A percentile compares a stretch with the other conserved stretches of the same genome.
These are phyloP conservation scores for Thecaphora thlaspeos DNA, from an alignment of 1,284 basidiomycete species.

Conservation along the genomic window DNA sequence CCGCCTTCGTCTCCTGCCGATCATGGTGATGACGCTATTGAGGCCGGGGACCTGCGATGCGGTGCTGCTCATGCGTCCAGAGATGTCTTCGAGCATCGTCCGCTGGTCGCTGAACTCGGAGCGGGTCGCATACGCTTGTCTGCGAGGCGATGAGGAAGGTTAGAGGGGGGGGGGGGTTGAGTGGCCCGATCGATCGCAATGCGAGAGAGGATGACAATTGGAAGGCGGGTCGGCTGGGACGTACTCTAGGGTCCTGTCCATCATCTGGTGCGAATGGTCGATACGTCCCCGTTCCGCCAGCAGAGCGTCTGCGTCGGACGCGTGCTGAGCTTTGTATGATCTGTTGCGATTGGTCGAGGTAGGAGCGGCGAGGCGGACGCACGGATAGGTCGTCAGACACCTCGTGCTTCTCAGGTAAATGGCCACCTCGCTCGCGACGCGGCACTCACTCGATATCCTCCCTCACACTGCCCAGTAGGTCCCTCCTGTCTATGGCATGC, in stretches of 20 bases:
- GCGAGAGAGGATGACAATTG: background rate
- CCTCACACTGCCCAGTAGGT: constrained; percentile 83
- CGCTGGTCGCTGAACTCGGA: constrained; percentile 87
- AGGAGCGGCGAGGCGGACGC: too few species aligned
- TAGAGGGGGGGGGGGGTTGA: background rate
- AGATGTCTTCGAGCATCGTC: constrained; percentile 71
- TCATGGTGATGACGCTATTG: constrained; percentile 86
- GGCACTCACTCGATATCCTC: constrained; percentile 84
- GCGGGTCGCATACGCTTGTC: constrained; percentile 97
- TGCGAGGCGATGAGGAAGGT: constrained; percentile 54
- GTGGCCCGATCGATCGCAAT: too few species aligned
- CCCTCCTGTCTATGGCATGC: constrained; percentile 78
- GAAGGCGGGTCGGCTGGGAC: constrained; percentile 2
- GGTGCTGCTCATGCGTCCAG: constrained; percentile 70
- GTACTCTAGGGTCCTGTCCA: constrained; percentile 84
- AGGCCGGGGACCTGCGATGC: constrained; percentile 86
- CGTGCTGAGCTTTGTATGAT: constrained; percentile 70
- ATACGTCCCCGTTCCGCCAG: constrained; percentile 83
- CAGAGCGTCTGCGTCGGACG: constrained; percentile 79
- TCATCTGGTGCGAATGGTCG: constrained; percentile 90
- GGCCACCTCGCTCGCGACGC: too few species aligned
- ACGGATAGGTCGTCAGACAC: too few species aligned
- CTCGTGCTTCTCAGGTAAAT: too few species aligned
- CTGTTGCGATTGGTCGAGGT: constrained; percentile 51
- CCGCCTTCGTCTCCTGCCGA: constrained; percentile 80